Evolutionary conservation across 306 rosid genomes (phyloP), one percentile per base, ranked within the genome.

Genomic region (Quercus engelmannii): DNA sequence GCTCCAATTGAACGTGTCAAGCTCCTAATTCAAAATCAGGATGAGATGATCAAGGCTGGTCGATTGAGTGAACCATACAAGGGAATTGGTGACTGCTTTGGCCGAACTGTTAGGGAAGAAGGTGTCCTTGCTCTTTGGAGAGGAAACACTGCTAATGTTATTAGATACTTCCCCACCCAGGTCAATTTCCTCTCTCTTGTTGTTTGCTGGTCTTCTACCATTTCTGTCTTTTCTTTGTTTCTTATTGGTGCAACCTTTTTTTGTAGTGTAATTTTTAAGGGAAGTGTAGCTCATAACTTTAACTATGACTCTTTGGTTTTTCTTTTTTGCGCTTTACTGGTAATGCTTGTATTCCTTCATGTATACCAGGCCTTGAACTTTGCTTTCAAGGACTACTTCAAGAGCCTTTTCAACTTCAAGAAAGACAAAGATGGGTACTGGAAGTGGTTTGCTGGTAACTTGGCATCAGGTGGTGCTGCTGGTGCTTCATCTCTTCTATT

Each of bases 381-480:
- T 76, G 98, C 98, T 58, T 93, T 93, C 83, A 93, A 91, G 89
- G 98, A 93, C 92, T 89, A 93, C 79, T 93, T 93, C 86, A 91
- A 89, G 90, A 91, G 92, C 81, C 92, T 90, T 78, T 93, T 93
- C 80, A 93, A 93, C 85, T 91, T 91, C 83, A 93, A 91, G 71
- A 93, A 93, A 77, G 97, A 93, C 79, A 89, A 3, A 78, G 97
- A 93, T 87, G 96, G 94, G 70, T 93, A 93, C 83, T 91, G 94
- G 97, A 93, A 91, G 83, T 91, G 98, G 98, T 91, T 93, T 82
- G 97, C 98, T 82, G 97, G 97, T 78, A 93, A 91, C 84, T 56
- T 93, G 89, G 98, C 93, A 28, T 91, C 97, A 71, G 98, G 98
- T 82, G 97, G 91, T 26, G 92, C 93, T 71, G 97, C 97, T 79